Evolutionary conservation across 306 rosid species (phyloP).

Genomic region (Styphnolobium japonicum): DNA sequence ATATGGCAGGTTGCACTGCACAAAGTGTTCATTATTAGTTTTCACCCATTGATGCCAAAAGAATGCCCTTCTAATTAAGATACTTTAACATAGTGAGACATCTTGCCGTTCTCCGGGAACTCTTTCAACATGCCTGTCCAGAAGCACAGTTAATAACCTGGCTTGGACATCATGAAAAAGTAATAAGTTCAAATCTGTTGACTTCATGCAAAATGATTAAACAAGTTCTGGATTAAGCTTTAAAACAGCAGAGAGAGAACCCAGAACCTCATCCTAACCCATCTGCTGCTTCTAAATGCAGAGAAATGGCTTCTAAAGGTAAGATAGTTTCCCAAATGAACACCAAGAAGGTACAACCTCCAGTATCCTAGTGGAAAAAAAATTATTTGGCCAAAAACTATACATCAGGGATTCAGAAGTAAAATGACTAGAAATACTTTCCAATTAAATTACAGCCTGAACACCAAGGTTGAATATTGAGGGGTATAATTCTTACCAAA

Average conservation of each 20-base stretch:
- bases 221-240: background rate
- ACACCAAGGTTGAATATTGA: constrained; percentile 17
- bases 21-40: constrained; percentile 28
- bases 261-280: constrained; percentile 65
- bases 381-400: background rate
- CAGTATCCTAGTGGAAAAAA: constrained; percentile 64
- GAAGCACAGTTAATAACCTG: constrained; percentile 71
- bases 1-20: constrained; percentile 95
- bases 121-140: constrained; percentile 73
- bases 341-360: constrained; percentile 92
- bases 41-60: constrained; percentile 19
- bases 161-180: constrained; percentile 11
- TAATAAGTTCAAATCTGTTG: constrained; percentile 6
- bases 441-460: background rate
- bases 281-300: constrained; percentile 43
- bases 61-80: background rate
- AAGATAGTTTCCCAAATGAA: constrained; percentile 70
- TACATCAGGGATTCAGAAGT: background rate
- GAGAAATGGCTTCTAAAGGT: constrained; percentile 51
- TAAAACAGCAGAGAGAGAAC: constrained; percentile 20
- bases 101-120: constrained; percentile 88
- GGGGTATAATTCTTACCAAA: constrained; percentile 55
- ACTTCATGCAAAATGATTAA: background rate
- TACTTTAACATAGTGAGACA: background rate
- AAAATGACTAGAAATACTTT: background rate